Base-by-base conservation (phyloP, 768 basidiomycete species). In the Coprinopsis cinerea region DNA sequence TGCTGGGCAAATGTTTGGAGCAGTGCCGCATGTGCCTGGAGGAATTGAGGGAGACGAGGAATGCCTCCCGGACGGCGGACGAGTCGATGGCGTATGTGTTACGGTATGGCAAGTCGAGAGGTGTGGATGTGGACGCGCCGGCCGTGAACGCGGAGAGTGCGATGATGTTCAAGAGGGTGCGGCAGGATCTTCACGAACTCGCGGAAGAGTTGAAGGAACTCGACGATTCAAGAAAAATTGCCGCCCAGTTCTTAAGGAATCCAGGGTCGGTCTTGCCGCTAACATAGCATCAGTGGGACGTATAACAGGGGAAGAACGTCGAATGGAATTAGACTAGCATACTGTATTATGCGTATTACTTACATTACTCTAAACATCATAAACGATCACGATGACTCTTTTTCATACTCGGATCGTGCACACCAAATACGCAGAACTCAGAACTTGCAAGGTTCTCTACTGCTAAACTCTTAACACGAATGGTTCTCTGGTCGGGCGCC, bases 1-100 rank as follows among this genome's bases (percentile, higher is more conserved):
- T 52, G 11, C 45, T 52, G 6, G 51, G 51, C 4, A 45, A 45
- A 13, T 52, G 51, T 22, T 28, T 52, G 20, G 44, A 52, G 34
- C 51, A 52, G 43, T 41, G 44, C 23, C 44, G 45, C 15, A 20
- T 22, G 22, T 46, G 44, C 27, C 39, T 52, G 15, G 37, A 46
- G 3, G 51, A 52, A 25, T 45, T 52, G 36, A 18, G 43, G 14
- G 22, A 22, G 9, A 52, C 51, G 13, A 22, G 32, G 10, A 7
- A 15, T 13, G 51, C 51, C 11, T 52, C 51, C 18, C 6, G 24
- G 28, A 25, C 20, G 36, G 44, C 43, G 10, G 51, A 52, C 17
- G 36, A 36, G 15, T 52, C 51, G 14, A 44, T 18, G 15, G 35
- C 35, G 6, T 52, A 52, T 25, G 28, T 52, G n/a, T 14, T 52